Evolutionary conservation across 2,329 filamentous ascomycete genomes (phyloP).

Genomic region (Monosporascus sp.): DNA sequence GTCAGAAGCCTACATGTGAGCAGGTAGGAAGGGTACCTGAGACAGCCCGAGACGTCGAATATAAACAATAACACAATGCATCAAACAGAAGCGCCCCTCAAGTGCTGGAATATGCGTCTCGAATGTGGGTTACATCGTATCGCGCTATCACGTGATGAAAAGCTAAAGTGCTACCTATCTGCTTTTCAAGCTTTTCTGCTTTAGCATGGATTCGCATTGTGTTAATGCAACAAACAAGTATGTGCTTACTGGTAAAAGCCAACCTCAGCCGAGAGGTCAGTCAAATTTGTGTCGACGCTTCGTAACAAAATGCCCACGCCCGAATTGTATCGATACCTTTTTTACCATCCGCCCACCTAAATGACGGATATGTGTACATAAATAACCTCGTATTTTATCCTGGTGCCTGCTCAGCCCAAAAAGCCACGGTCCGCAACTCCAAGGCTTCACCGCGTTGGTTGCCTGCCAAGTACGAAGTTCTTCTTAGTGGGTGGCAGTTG

Average conservation of each 20-base stretch:
- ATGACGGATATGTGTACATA: background rate
- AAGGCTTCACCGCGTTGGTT: background rate
- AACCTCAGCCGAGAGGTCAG: too few species aligned
- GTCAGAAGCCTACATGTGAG: too few species aligned
- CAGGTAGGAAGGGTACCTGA: too few species aligned
- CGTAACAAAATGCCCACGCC: background rate
- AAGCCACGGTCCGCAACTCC: background rate
- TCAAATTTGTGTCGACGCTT: too few species aligned
- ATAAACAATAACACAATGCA: too few species aligned
- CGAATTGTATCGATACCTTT: background rate
- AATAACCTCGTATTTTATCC: slow-evolving; percentile 1
- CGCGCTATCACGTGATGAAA: background rate
- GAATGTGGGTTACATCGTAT: background rate
- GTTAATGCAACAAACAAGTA: too few species aligned
- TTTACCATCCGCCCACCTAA: too few species aligned
- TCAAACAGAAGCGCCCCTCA: background rate
- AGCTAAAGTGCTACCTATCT: background rate
- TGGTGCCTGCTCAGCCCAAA: slow-evolving; percentile 1
- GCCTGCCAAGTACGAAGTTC: background rate
- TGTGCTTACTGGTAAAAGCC: too few species aligned
- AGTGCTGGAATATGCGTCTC: background rate
- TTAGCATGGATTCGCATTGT: background rate
- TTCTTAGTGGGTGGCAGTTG: too few species aligned
- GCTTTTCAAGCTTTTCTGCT: too few species aligned
- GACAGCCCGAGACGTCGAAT: too few species aligned